Base-by-base conservation (phyloP, 495 filamentous ascomycete genomes). In the Aspergillus funiculosus region DNA sequence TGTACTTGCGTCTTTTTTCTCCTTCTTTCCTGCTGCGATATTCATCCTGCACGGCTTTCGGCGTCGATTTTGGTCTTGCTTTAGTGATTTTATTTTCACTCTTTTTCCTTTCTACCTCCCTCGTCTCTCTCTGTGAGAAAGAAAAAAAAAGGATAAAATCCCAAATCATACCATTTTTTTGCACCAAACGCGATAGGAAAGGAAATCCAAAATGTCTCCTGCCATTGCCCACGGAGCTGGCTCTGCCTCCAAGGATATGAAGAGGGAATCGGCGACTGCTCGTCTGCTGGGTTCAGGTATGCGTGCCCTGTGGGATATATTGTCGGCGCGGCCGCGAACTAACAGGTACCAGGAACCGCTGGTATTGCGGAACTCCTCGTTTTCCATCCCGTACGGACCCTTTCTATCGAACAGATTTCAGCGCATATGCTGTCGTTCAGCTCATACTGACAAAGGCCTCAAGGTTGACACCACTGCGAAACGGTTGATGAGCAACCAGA, bases 381-480 rank as follows among this genome's bases (percentile, higher is more conserved):
- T 63, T 99, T 99, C 75, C 91, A 97, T 66, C 91, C 91, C 45
- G 89, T 92, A 76, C 56, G 82, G 43, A n/a, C n/a, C n/a, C n/a
- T 51, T 20, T 32, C 35, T 11, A 21, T 38, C 30, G 17, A 8
- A 6, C 4, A 18, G 2, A n/a, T 17, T 13, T 11, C 17, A 20
- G 6, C 24, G 14, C 25, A 20, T 11, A 11, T 28, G 2, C 14
- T 39, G 13, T 19, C 5, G 9, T 34, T 20, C 18, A 17, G 21
- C 22, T 5, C 0, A 31, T 32, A 53, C 62, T 69, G 49, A 70
- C 30, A 19, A 27, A 17, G n/a, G 2, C 25, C 13, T 36, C 56
- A 61, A 92, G 87, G 88, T 99, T 67, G 92, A 99, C 66, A 99
- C 92, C 30, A 95, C 88, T 46, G 89, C 92, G 36, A 99, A 99